Percentiles rank a stretch among this genome's conserved stretches.
Conservation (phyloP, 768 basidiomycete genomes). For the Russula virescens region DNA sequence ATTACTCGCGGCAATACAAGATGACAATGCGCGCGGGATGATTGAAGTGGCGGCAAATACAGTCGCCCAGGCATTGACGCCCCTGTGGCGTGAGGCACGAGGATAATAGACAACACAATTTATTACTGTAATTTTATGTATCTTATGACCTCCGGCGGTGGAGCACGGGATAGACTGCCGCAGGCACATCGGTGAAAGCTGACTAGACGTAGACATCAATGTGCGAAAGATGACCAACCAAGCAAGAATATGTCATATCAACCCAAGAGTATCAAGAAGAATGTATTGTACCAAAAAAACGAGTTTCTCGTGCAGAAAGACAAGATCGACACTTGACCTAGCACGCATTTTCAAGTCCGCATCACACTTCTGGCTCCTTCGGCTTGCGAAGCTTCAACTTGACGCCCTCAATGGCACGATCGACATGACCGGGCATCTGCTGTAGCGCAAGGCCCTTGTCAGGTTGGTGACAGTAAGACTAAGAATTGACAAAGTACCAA, state of each 20-base stretch:
- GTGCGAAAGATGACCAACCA: no score
- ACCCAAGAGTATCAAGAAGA: background rate
- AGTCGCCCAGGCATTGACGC: conserved; percentile 68
- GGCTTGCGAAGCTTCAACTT: conserved; percentile 15
- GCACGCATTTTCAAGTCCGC: background rate
- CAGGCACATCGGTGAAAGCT: background rate
- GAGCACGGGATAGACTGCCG: background rate
- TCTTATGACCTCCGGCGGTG: background rate
- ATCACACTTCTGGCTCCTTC: background rate
- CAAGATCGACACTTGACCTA: background rate
- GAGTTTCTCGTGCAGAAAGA: background rate
- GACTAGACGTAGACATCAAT: no score
- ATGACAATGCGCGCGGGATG: conserved; percentile 52
- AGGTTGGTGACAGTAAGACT: background rate
- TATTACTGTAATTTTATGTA: conserved; percentile 1
- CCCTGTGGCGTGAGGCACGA: conserved; percentile 51
- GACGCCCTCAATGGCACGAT: conserved; percentile 7
- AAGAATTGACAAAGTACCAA: background rate
- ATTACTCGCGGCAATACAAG: conserved; percentile 50
- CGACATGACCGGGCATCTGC: conserved; percentile 1
- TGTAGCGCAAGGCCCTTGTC: background rate
- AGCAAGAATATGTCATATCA: background rate
- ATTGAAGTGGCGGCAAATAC: conserved; percentile 67
- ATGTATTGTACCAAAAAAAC: background rate
- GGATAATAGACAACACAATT: conserved; percentile 25